Base-by-base conservation (phyloP, 208 protist genomes). In the Acanthamoeba triangularis region DNA sequence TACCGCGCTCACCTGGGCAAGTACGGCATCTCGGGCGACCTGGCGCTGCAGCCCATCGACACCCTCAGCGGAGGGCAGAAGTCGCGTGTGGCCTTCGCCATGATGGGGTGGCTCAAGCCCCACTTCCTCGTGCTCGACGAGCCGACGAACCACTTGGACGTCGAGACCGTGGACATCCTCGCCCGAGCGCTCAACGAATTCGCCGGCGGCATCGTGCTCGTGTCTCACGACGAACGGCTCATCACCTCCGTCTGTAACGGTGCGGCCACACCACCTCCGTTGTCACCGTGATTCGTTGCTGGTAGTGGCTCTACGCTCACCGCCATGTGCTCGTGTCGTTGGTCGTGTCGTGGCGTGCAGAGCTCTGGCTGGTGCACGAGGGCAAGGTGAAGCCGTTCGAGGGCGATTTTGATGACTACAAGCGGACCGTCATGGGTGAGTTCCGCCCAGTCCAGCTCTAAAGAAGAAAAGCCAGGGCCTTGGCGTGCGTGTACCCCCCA, bases 31-130 rank as follows among this genome's bases (percentile, higher is more conserved):
- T 98, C 98, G 20, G 97, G 97, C 76, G 98, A 98, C 95, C 95
- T 97, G 23, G 99, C 99, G 96, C 98, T 98, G 96, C 98, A 98
- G 80, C 97, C 98, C 23, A 99, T 99, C 97, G 98, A 98, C 69
- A 98, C 97, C n/a, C 98, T 99, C 10, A 99, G 98, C 6, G 99
- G 99, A 90, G 99, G 99, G 6, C 98, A 99, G 95, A 99, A 99
- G 96, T 98, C 98, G 61, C 98, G 99, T 78, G 98, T 99, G 11
- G 98, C 99, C 74, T 99, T 99, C 74, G 97, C 99, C 20, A 98
- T 98, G 97, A 98, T 99, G 97, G 98, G 98, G 7, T 98, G 98
- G 94, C 96, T 97, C 93, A 96, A 96, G 25, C 99, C 99, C 4
- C 97, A 97, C 90, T 82, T 97, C 30, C 74, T 97, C 37, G 67